Evolutionary conservation across 2,329 filamentous ascomycete genomes (phyloP), one percentile per base, ranked within the genome.

Genomic region (Venturia aucupariae): DNA sequence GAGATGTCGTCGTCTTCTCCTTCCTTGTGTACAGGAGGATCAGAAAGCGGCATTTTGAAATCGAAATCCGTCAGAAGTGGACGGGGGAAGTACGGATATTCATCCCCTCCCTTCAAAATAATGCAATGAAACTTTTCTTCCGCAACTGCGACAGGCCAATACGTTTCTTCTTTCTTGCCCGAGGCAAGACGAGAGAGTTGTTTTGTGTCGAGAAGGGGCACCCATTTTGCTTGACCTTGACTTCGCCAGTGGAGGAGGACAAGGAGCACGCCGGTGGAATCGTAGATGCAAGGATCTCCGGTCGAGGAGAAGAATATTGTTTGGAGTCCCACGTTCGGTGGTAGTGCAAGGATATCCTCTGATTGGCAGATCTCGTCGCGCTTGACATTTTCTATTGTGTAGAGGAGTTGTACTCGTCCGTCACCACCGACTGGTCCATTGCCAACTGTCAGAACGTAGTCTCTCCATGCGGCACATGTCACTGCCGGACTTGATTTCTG

Each of bases 51-150:
- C 22, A 99, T 84, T 54, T 88, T 86, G 74, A 99, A 96, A 60
- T 92, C 90, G 72, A 99, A 99, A 74, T 99, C 94, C 51, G 88
- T 92, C 42, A 99, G 86, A 44, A 97, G 80, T 2, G 91, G 92
- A 11, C 90, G 87, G 13, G 91, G 94, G 77, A 93, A 97, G 78
- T 94, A 97, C 0, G 93, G 92, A 72, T 97, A 90, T 72, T 88
- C 85, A 73, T 99, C 94, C 42, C 89, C 90, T 67, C 94, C 94
- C 78, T 99, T 99, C 72, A 99, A 86, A 70, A 99, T 97, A 77
- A 99, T 97, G 78, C 95, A 99, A 81, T 97, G 93, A 76, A 99
- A 99, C 72, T 89, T 93, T 71, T 89, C 84, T 70, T 92, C 86
- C 2, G 93, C 91, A 0, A 97, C 92, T 0, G 94, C 94, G 39